Evolutionary conservation across 192 early-diverging fungal genomes (phyloP).

Genomic region (Jimgerdemannia flammicorona): DNA sequence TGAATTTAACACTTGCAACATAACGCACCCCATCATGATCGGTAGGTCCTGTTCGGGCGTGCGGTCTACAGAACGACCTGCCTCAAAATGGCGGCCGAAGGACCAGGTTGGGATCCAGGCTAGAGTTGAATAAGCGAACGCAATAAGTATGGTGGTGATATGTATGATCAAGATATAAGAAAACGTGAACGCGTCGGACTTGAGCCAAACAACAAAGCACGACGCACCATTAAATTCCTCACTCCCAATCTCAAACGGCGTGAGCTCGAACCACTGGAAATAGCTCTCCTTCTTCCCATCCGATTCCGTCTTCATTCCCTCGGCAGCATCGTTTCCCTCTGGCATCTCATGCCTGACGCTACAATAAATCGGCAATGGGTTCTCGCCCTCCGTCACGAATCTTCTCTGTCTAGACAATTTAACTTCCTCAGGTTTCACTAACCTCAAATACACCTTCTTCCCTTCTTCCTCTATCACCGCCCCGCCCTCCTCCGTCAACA

Average conservation of each 20-base stretch:
- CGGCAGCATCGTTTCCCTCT: constrained; percentile 3
- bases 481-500: constrained; percentile 35
- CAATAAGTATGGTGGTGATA: too few species aligned
- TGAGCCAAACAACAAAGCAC: neutral
- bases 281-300: constrained; percentile 31
- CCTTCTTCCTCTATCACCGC: constrained; percentile 27
- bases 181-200: too few species aligned
- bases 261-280: constrained; percentile 84
- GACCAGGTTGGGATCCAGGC: constrained; percentile 78
- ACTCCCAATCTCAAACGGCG: constrained; percentile 75
- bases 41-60: constrained; percentile 67
- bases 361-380: constrained; percentile 77
- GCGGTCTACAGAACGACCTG: constrained; percentile 54
- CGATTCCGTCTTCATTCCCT: neutral
- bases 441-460: neutral
- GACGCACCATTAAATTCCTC: constrained; percentile 60
- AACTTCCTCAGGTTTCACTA: constrained; percentile 34
- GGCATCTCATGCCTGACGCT: constrained; percentile 64
- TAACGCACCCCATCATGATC: constrained; percentile 55
- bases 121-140: neutral
- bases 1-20: neutral
- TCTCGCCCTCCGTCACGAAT: constrained; percentile 53
- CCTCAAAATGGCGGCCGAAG: constrained; percentile 69
- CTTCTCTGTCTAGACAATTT: constrained; percentile 51
- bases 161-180: too few species aligned